Percentiles rank a stretch among this genome's conserved stretches.
These are phyloP conservation scores for Russula foetens DNA, from an alignment of 768 basidiomycete genomes.

Conservation along the genomic window DNA sequence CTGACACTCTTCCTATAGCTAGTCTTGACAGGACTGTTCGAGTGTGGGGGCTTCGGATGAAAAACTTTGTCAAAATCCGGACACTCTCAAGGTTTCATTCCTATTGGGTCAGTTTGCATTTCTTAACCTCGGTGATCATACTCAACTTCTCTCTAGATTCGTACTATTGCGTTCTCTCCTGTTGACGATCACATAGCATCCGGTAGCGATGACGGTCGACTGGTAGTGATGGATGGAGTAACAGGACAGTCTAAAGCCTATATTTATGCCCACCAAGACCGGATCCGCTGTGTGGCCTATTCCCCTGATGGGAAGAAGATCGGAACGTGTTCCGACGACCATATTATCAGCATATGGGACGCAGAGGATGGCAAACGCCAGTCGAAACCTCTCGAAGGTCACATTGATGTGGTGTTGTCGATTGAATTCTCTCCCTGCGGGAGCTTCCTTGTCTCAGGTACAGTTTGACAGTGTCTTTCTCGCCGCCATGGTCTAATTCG, in stretches of 20 bases:
- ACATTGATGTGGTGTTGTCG: background rate
- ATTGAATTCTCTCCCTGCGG: slow-evolving; percentile 4
- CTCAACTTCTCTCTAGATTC: background rate
- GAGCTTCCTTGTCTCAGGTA: slow-evolving; percentile 5
- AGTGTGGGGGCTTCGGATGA: background rate
- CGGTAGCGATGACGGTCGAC: slow-evolving; percentile 1
- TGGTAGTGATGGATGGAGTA: background rate
- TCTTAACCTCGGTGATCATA: no score
- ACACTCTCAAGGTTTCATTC: background rate
- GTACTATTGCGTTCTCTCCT: background rate
- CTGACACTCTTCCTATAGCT: background rate
- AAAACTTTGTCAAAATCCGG: background rate
- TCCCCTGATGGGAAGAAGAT: slow-evolving; percentile 15
- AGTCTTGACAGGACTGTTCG: slow-evolving; percentile 6
- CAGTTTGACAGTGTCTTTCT: background rate
- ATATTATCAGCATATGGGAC: slow-evolving; percentile 14
- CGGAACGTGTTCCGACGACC: slow-evolving; percentile 16
- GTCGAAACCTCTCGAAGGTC: background rate
- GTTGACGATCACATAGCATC: background rate
- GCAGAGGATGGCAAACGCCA: background rate
- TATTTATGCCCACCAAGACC: background rate
- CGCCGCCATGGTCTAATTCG: background rate
- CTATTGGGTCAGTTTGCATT: slow-evolving; percentile 2
- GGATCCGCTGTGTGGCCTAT: slow-evolving; percentile 14
- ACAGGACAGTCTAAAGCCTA: background rate